Evolutionary conservation across 129 eudicot species (phyloP).

Genomic region (Flaveria bidentis): DNA sequence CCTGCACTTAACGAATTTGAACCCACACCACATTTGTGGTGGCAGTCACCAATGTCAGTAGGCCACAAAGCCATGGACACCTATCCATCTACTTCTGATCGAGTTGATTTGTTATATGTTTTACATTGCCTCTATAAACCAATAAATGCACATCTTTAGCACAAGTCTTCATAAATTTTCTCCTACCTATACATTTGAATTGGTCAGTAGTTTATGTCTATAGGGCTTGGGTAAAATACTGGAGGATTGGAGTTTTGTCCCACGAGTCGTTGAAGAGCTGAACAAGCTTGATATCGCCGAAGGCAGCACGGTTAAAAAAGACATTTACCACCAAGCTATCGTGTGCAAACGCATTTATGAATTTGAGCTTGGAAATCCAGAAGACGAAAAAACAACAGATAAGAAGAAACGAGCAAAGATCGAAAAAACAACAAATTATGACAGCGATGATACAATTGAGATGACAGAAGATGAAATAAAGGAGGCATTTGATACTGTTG

Average conservation of each 20-base stretch:
- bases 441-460: slow-evolving; percentile 86
- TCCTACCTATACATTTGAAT: not conserved
- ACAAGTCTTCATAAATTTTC: not conserved
- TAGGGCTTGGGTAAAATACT: slow-evolving; percentile 61
- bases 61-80: too few species aligned
- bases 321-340: slow-evolving; percentile 57
- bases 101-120: not conserved
- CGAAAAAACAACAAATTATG: slow-evolving; percentile 39
- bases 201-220: not conserved
- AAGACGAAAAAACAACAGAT: slow-evolving; percentile 28
- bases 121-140: not conserved
- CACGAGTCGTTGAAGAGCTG: slow-evolving; percentile 80
- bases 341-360: slow-evolving; percentile 72
- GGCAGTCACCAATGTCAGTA: too few species aligned
- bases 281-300: slow-evolving; percentile 45
- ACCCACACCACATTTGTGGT: too few species aligned
- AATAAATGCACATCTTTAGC: slow-evolving; percentile 1
- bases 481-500: slow-evolving; percentile 63
- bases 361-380: slow-evolving; percentile 48
- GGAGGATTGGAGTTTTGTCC: slow-evolving; percentile 86
- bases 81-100: not conserved
- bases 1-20: too few species aligned
- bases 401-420: slow-evolving; percentile 41
- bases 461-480: slow-evolving; percentile 92
- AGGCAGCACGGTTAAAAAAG: slow-evolving; percentile 41